Evolutionary conservation across 192 early-diverging fungal genomes (phyloP).

Genomic region (Coemansia sp.): DNA sequence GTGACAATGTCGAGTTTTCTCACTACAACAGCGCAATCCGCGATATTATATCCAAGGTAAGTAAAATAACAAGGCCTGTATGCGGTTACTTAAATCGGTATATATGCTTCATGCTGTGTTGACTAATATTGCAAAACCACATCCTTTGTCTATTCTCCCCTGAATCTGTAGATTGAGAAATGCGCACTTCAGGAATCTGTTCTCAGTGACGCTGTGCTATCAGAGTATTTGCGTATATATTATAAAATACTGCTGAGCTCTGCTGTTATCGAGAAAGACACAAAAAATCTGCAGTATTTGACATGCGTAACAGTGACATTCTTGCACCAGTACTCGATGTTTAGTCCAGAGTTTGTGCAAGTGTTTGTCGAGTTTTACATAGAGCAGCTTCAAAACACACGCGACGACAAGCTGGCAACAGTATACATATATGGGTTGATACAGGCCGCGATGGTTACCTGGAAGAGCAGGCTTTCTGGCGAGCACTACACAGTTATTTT

Average conservation of each 20-base stretch:
- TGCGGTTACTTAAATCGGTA: too few relatives aligned
- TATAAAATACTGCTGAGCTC: constrained; percentile 36
- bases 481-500: constrained; percentile 15
- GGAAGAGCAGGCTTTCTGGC: constrained; percentile 13
- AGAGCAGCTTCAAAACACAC: constrained; percentile 22
- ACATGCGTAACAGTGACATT: constrained; percentile 28
- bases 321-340: constrained; percentile 38
- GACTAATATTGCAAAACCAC: neutral
- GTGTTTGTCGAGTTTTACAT: constrained; percentile 29
- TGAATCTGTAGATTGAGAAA: constrained; percentile 25
- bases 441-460: constrained; percentile 27
- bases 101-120: too few relatives aligned
- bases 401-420: constrained; percentile 12
- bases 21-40: constrained; percentile 5
- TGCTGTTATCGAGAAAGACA: constrained; percentile 20
- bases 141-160: neutral
- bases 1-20: neutral
- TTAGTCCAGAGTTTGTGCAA: constrained; percentile 27
- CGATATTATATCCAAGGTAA: constrained; percentile 9
- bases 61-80: neutral
- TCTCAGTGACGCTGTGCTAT: constrained; percentile 15
- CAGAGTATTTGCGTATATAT: constrained; percentile 16
- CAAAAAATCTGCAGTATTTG: constrained; percentile 26
- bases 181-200: constrained; percentile 13
- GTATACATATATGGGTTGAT: constrained; percentile 39